Evolutionary conservation across 2,329 filamentous ascomycete genomes (phyloP).

Genomic region (Talaromyces sp.): DNA sequence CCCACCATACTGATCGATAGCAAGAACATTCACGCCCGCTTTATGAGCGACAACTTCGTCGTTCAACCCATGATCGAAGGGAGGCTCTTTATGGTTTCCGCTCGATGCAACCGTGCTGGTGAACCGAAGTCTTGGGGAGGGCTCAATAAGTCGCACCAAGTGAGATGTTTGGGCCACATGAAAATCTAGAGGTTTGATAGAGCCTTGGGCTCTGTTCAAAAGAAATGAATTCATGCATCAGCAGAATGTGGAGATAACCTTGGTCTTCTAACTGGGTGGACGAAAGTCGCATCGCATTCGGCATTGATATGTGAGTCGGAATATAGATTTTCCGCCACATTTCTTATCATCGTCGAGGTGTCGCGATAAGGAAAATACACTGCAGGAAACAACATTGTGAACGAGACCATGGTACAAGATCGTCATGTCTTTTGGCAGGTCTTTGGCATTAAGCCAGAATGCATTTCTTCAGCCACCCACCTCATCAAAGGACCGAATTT

Average conservation of each 20-base stretch:
- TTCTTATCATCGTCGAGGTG: neutral
- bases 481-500: conserved; percentile 5
- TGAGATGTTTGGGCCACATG: conserved; percentile 61
- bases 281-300: neutral
- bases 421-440: conserved; percentile 19
- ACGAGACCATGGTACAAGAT: neutral
- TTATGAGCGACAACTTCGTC: conserved; percentile 57
- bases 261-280: neutral
- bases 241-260: conserved; percentile 11
- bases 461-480: conserved; percentile 12
- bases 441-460: conserved; percentile 19
- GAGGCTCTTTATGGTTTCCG: conserved; percentile 7
- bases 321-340: neutral
- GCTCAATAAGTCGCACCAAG: conserved; percentile 65
- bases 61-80: conserved; percentile 9
- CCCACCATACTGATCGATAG: conserved; percentile 77
- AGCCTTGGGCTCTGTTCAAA: conserved; percentile 70
- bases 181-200: conserved; percentile 59
- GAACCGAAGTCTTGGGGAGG: conserved; percentile 65
- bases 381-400: neutral
- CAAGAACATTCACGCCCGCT: conserved; percentile 72
- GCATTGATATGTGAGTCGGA: neutral
- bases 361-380: neutral
- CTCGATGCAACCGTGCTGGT: conserved; percentile 47
- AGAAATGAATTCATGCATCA: conserved; percentile 73